Conservation (phyloP, 345 rosid species). For the Brassica juncea region DNA sequence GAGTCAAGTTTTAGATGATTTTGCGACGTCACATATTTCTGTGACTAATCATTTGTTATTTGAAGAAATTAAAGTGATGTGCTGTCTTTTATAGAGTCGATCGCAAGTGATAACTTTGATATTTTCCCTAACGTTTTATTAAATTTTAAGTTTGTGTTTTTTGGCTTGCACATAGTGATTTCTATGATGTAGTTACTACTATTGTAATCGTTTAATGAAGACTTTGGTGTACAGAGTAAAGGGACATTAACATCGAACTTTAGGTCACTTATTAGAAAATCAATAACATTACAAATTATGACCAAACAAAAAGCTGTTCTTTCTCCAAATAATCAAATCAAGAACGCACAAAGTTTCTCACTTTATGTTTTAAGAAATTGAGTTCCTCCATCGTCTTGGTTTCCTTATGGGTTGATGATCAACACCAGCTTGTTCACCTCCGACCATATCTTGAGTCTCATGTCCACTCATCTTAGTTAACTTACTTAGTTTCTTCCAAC, state of each 20-base stretch:
- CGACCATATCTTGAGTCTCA: conserved; percentile 60
- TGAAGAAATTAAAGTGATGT: no score
- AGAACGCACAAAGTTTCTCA: conserved; percentile 22
- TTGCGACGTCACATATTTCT: no score
- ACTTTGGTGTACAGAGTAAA: no score
- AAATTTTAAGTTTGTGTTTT: no score
- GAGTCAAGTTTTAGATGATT: no score
- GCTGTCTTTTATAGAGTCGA: no score
- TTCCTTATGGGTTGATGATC: conserved; percentile 60
- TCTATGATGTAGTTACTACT: no score
- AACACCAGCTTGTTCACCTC: conserved; percentile 54
- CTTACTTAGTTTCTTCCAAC: conserved; percentile 94
- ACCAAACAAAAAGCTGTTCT: neutral
- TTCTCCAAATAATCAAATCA: conserved; percentile 16
- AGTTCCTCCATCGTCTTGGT: conserved; percentile 95
- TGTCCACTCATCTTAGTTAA: conserved; percentile 62
- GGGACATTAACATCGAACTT: neutral
- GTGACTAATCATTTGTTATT: no score
- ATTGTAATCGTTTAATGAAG: no score
- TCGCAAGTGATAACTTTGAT: no score
- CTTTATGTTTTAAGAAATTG: conserved; percentile 58
- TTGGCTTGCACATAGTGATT: no score
- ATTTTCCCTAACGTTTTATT: no score
- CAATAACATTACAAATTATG: conserved; percentile 25
- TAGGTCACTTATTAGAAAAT: conserved; percentile 29